phyloP scores from a whole-genome alignment of 805 yeast species.

The Candida wancherniae region DNA sequence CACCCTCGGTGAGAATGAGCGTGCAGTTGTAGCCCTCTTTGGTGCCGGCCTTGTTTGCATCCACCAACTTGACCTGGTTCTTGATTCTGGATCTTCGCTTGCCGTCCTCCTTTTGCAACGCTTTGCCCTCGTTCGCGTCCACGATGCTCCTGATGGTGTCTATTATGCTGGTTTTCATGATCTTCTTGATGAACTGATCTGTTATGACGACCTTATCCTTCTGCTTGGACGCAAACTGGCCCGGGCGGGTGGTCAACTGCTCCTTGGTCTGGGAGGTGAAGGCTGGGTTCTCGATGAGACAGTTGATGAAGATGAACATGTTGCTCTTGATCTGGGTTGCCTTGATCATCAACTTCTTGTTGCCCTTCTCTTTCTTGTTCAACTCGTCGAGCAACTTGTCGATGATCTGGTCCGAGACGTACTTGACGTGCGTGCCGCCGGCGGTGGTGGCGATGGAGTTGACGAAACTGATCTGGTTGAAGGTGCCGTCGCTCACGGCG shows the following conservation, averaged over 20 bases:
- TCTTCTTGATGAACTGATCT: conserved; percentile 68
- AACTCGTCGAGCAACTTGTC: conserved; percentile 68
- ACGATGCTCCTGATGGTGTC: conserved; percentile 80
- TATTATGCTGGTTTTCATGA: conserved; percentile 59
- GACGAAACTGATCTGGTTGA: conserved; percentile 94
- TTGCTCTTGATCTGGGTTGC: conserved; percentile 87
- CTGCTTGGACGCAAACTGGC: conserved; percentile 80
- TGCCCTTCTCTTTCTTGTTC: conserved; percentile 58
- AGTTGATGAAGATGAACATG: conserved; percentile 86
- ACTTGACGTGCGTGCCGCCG: conserved; percentile 94
- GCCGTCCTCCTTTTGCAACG: conserved; percentile 86
- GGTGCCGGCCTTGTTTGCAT: conserved; percentile 96
- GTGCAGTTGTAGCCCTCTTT: conserved; percentile 90
- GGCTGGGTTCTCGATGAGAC: conserved; percentile 93
- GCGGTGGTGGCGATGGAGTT: conserved; percentile 96
- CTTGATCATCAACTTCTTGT: conserved; percentile 63
- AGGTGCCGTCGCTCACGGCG: conserved; percentile 83
- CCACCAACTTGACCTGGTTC: conserved; percentile 84
- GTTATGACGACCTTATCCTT: conserved; percentile 56
- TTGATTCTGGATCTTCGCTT: conserved; percentile 77
- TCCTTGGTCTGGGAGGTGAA: conserved; percentile 97
- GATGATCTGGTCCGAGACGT: conserved; percentile 78
- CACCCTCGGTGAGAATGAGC: conserved; percentile 92
- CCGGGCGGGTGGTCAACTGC: conserved; percentile 81
- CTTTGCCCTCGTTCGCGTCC: conserved; percentile 83